Evolutionary conservation across 2,329 filamentous ascomycete genomes (phyloP), one percentile per base, ranked within the genome.

Genomic region (Pseudovirgaria hyperparasitica): DNA sequence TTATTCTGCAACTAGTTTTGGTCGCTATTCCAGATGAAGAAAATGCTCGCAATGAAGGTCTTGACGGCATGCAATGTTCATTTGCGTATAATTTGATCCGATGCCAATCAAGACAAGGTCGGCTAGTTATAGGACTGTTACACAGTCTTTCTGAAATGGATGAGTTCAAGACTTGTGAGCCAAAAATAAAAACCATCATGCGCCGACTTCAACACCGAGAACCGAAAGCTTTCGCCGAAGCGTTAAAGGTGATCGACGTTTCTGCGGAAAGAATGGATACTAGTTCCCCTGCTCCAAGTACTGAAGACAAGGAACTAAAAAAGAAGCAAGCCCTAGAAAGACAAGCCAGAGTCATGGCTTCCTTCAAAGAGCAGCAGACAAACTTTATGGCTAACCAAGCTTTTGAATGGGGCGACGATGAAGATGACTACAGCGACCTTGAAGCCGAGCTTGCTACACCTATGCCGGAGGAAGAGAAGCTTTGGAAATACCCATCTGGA

Each of bases 281-380:
- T 4, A 75, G 76, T 4, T 90, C 84, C 1, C 84, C 86, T n/a
- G 80, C 80, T 9, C 71, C 34, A 60, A 63, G 62, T 30, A 63
- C 67, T 4, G 72, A 65, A 19, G 76, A 81, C 32, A 78, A 78
- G 38, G 81, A 87, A 45, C 70, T 73, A 34, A 93, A 87, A 62
- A 98, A 94, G 64, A 80, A 81, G 54, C 82, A 87, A 27, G 90
- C 90, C 1, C 58, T 86, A 21, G 87, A 85, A 41, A 74, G 90
- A 13, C 86, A 96, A 54, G 86, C 86, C 2, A 80, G 75, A 45
- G 84, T 98, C 17, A 94, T 98, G 86, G 90, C 86, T 2, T 85
- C 94, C 47, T 94, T 98, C 56, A 90, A 96, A 50, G 80, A 93
- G 48, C 87, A 98, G 47, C 92, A 96, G 50, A 87, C 92, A 55